These are phyloP conservation scores for Mycena floridula DNA, from an alignment of 768 basidiomycete genomes.

Conservation along the genomic window DNA sequence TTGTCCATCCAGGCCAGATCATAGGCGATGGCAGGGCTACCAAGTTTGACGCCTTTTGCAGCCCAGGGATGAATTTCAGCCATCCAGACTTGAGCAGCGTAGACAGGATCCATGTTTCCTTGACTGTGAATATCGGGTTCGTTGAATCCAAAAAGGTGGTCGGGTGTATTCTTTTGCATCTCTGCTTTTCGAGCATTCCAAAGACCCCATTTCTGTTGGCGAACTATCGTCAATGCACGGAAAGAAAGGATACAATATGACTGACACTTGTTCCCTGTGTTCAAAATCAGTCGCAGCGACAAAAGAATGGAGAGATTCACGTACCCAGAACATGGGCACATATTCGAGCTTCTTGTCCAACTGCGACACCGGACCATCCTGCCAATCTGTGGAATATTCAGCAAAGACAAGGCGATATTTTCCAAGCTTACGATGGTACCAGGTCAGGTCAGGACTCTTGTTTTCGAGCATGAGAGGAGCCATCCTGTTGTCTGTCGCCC, in stretches of 20 bases:
- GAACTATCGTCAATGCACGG: too few relatives aligned
- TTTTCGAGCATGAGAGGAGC: constrained; percentile 5
- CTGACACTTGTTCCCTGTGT: too few relatives aligned
- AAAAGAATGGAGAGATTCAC: not conserved
- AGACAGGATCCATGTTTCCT: constrained; percentile 6
- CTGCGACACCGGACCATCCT: constrained; percentile 7
- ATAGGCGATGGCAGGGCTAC: constrained; percentile 9
- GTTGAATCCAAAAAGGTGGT: constrained; percentile 8
- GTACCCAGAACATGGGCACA: constrained; percentile 11
- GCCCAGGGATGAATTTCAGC: constrained; percentile 7
- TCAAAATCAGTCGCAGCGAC: not conserved
- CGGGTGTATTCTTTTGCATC: constrained; percentile 3
- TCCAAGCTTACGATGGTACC: not conserved
- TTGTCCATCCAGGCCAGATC: constrained; percentile 9
- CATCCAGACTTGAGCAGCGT: constrained; percentile 9
- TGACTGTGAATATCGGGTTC: constrained; percentile 8
- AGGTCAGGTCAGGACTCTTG: not conserved
- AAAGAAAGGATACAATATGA: too few relatives aligned
- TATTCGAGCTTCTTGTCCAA: constrained; percentile 4
- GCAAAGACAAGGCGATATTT: too few relatives aligned
- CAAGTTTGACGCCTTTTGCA: constrained; percentile 7
- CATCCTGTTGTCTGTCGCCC: constrained; percentile 7
- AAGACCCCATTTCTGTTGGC: too few relatives aligned
- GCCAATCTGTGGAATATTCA: too few relatives aligned
- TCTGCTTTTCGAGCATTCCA: constrained; percentile 4